A percentile compares a stretch with the other conserved stretches of the same genome.
Evolutionary conservation across 331 rosid genomes (phyloP).

Genomic region (Quercus lobata): DNA sequence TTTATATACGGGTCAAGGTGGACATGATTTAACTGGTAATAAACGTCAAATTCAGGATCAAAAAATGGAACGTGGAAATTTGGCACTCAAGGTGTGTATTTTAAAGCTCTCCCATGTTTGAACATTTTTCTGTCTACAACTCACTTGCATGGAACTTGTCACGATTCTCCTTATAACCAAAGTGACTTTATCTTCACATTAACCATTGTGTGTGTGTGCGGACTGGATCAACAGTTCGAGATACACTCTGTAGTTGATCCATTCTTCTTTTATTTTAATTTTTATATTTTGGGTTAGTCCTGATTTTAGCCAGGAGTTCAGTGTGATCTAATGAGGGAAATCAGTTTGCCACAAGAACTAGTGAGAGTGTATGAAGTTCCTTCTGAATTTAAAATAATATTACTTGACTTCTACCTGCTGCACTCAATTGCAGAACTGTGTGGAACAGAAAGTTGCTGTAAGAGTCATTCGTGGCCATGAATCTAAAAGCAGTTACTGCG

Average conservation of each 20-base stretch:
- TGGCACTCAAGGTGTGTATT: constrained; percentile 83
- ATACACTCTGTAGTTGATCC: background rate
- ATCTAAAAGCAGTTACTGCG: constrained; percentile 62
- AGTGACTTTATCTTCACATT: background rate
- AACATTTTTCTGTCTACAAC: background rate
- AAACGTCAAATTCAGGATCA: constrained; percentile 85
- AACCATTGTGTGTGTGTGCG: background rate
- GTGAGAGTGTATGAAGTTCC: background rate
- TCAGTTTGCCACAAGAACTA: background rate
- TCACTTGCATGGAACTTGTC: constrained; percentile 2
- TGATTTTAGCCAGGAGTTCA: background rate
- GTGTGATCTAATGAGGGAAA: background rate
- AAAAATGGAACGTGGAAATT: constrained; percentile 72
- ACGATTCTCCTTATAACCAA: background rate
- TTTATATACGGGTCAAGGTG: constrained; percentile 97
- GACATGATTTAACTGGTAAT: constrained; percentile 80
- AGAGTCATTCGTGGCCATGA: constrained; percentile 93
- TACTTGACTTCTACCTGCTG: constrained; percentile 16
- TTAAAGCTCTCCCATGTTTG: background rate
- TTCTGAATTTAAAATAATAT: background rate
- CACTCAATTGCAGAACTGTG: constrained; percentile 59
- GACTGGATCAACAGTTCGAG: background rate
- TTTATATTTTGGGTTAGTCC: background rate
- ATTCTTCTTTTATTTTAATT: background rate
- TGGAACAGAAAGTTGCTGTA: constrained; percentile 66